phyloP scores from a whole-genome alignment of 1,284 basidiomycete species.

The Cutaneotrichosporon dermatis region DNA sequence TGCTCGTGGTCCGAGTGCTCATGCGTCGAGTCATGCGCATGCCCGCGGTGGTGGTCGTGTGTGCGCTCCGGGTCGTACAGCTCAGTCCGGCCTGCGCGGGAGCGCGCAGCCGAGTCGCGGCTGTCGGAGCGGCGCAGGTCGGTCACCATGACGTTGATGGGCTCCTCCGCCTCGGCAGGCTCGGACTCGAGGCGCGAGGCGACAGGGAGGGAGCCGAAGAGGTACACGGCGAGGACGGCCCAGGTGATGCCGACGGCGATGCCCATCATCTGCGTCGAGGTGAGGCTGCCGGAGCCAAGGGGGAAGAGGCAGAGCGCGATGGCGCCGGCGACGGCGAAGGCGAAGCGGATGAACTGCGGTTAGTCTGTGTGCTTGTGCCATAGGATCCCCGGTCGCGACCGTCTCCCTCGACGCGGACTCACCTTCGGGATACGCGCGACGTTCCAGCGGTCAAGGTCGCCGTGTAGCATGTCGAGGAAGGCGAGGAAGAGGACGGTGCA shows the following conservation, averaged over 20 bases:
- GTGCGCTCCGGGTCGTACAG: no score
- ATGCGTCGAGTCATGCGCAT: background rate
- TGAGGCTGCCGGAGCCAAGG: constrained; percentile 18
- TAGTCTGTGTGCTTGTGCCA: background rate
- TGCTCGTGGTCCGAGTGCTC: background rate
- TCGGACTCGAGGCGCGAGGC: no score
- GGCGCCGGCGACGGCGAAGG: constrained; percentile 15
- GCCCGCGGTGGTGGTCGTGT: no score
- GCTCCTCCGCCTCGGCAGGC: no score
- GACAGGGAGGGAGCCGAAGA: constrained; percentile 23
- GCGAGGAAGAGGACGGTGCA: constrained; percentile 41
- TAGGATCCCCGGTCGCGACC: no score
- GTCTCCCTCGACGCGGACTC: constrained; percentile 9
- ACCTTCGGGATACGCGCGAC: constrained; percentile 27
- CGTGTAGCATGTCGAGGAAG: constrained; percentile 43
- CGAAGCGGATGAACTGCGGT: constrained; percentile 13
- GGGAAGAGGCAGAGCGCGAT: constrained; percentile 27
- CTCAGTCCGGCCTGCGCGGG: no score
- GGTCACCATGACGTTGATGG: no score
- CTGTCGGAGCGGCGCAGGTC: no score
- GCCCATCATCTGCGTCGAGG: constrained; percentile 21
- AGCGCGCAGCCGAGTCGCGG: no score
- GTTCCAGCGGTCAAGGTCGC: constrained; percentile 23
- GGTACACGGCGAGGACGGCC: constrained; percentile 21
- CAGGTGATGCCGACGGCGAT: constrained; percentile 26